Evolutionary conservation across 805 yeast genomes (phyloP).

Genomic region (Candida caryicola): DNA sequence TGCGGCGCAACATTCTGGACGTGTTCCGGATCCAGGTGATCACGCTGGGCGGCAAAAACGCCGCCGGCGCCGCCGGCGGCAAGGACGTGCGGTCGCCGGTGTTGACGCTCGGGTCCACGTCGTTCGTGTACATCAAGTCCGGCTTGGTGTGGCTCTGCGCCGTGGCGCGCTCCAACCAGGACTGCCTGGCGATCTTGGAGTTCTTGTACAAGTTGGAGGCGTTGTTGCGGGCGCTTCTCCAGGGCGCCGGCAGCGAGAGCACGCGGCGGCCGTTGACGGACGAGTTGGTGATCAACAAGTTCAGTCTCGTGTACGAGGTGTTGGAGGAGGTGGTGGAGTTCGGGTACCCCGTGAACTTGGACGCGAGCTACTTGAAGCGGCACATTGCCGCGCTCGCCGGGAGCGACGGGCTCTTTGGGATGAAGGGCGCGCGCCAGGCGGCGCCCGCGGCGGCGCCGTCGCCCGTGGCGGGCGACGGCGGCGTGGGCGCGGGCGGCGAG

Average conservation of each 20-base stretch:
- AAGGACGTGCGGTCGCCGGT: slow-evolving; percentile 38
- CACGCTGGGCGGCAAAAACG: slow-evolving; percentile 39
- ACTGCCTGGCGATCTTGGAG: slow-evolving; percentile 77
- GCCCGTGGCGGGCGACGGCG: slow-evolving; percentile 6
- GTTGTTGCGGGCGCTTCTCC: slow-evolving; percentile 40
- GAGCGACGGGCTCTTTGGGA: slow-evolving; percentile 20
- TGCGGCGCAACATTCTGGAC: slow-evolving; percentile 76
- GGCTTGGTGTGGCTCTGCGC: slow-evolving; percentile 76
- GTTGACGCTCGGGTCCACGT: slow-evolving; percentile 87
- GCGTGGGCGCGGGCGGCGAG: slow-evolving; percentile 7
- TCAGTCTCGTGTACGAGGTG: slow-evolving; percentile 68
- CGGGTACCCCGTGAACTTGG: slow-evolving; percentile 74
- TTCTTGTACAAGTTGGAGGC: slow-evolving; percentile 62
- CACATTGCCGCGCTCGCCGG: slow-evolving; percentile 13
- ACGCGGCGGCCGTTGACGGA: slow-evolving; percentile 19
- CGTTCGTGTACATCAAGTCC: slow-evolving; percentile 73
- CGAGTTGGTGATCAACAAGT: slow-evolving; percentile 57
- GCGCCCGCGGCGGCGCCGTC: slow-evolving; percentile 1
- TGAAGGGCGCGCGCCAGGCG: slow-evolving; percentile 6
- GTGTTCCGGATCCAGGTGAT: slow-evolving; percentile 92
- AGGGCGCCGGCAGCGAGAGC: slow-evolving; percentile 11
- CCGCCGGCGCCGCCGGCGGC: slow-evolving; percentile 14
- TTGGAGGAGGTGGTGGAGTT: slow-evolving; percentile 74
- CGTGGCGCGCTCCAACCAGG: slow-evolving; percentile 85
- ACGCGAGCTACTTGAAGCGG: slow-evolving; percentile 31